Conservation (phyloP, 805 yeast species). For the Cyberlindnera xishuangbannaensis region DNA sequence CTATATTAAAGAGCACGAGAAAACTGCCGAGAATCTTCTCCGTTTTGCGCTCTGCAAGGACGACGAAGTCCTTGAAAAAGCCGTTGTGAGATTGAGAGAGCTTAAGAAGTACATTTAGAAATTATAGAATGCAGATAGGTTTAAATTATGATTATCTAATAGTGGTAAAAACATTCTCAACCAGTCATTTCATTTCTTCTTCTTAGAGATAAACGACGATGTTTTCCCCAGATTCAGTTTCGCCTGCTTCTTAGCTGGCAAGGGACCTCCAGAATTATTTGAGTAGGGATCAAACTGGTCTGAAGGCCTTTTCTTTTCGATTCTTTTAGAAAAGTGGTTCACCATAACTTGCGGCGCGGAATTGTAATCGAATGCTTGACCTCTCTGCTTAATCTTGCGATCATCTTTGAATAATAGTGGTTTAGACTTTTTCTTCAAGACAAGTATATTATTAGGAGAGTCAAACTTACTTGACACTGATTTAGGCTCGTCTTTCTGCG, state of each 20-base stretch:
- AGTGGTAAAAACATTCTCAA: not conserved
- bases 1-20: constrained; percentile 62
- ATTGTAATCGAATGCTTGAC: constrained; percentile 38
- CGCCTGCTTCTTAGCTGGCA: constrained; percentile 40
- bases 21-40: constrained; percentile 74
- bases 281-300: constrained; percentile 54
- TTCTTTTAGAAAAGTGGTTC: constrained; percentile 12
- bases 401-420: constrained; percentile 2
- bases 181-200: constrained; percentile 2
- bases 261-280: constrained; percentile 44
- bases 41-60: constrained; percentile 97
- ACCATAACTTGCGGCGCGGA: constrained; percentile 38
- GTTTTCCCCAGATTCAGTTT: constrained; percentile 19
- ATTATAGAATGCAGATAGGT: too few species aligned
- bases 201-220: constrained; percentile 18
- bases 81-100: constrained; percentile 67
- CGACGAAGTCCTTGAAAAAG: constrained; percentile 71
- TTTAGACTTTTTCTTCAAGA: constrained; percentile 13
- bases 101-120: constrained; percentile 57
- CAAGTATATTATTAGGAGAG: constrained; percentile 19
- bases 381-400: constrained; percentile 6
- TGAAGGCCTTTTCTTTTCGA: constrained; percentile 31
- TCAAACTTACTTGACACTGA: constrained; percentile 19
- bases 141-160: too few species aligned
- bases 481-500: too few species aligned